Evolutionary conservation across 2,329 filamentous ascomycete species (phyloP), one percentile per base, ranked within the genome.

Genomic region (Ophiostoma himal-ulmi): DNA sequence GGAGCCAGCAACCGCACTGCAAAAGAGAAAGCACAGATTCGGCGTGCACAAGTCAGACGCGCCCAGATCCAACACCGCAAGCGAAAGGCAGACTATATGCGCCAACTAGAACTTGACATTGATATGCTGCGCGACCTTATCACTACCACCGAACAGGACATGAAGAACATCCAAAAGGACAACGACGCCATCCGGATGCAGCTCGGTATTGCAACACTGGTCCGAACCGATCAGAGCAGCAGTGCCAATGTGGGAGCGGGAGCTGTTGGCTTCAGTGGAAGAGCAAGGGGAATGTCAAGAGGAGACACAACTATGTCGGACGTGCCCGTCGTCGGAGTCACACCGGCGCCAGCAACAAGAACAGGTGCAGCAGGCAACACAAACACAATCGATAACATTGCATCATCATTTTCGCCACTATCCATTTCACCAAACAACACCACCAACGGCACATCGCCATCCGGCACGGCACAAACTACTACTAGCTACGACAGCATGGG

Each of bases 61-160:
- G 85, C 85, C 1, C 85, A 87, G 79, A 81, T 83, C 52, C 81
- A 85, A 75, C 85, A 87, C 74, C 83, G 85, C 20, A 82, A 84
- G 76, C 83, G 85, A 75, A 86, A 86, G 75, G 83, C 82, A 68
- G 82, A 86, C 75, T 85, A 87, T 75, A 80, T 83, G 73, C 82
- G 82, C 74, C 79, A 86, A 77, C 82, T 87, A 39, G 85, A 87
- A 78, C 77, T 81, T 72, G 84, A 86, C 74, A 77, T 84, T 22
- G 78, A 80, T 17, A 78, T 79, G 72, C 79, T 85, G 70, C 81
- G 84, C 14, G 81, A 83, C 68, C 76, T 82, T 73, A 83, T 87
- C 71, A 78, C 80, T 54, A 76, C 76, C 20, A 77, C 79, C 0
- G 80, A 84, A 74, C 75, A 76, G 17, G 82, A 85, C 62, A 75